Evolutionary conservation across 208 protist genomes (phyloP).

Genomic region (Trypanosoma lewisi): DNA sequence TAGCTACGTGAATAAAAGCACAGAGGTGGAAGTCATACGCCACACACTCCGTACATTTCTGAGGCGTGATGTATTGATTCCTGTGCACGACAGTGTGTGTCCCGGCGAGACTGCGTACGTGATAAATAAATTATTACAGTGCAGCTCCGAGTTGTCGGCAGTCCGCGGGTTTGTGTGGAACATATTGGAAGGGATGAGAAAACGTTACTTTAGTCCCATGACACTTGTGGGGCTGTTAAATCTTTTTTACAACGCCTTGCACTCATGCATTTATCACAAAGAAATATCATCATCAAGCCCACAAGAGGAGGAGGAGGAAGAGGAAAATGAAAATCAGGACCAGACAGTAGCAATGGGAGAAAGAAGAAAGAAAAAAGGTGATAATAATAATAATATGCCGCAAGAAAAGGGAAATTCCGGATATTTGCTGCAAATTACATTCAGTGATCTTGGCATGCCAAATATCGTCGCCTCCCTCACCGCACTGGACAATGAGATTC

Average conservation of each 20-base stretch:
- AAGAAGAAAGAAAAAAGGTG: too few species aligned
- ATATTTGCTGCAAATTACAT: slow-evolving; percentile 48
- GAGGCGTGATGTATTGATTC: slow-evolving; percentile 49
- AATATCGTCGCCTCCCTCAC: slow-evolving; percentile 49
- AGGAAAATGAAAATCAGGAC: too few species aligned
- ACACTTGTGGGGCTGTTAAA: slow-evolving; percentile 72
- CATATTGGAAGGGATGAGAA: slow-evolving; percentile 43
- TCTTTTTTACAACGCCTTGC: slow-evolving; percentile 61
- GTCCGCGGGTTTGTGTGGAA: slow-evolving; percentile 41
- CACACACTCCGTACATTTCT: slow-evolving; percentile 42
- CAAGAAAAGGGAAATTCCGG: slow-evolving; percentile 19
- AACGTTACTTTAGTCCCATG: slow-evolving; percentile 42
- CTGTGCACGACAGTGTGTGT: slow-evolving; percentile 25
- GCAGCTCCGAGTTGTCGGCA: slow-evolving; percentile 24
- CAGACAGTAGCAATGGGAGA: too few species aligned
- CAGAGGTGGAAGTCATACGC: slow-evolving; percentile 37
- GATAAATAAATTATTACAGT: slow-evolving; percentile 36
- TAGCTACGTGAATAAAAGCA: slow-evolving; percentile 27
- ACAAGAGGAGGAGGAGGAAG: slow-evolving; percentile 4
- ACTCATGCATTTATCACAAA: slow-evolving; percentile 27
- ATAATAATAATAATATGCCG: too few species aligned
- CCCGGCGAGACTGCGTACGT: slow-evolving; percentile 33
- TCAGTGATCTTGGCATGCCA: slow-evolving; percentile 63
- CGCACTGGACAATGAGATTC: slow-evolving; percentile 50
- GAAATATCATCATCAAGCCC: neutral